A percentile compares a stretch with the other conserved stretches of the same genome.
Conservation (phyloP, 352 stramenopile species). For the Phytophthora cryptogea region DNA sequence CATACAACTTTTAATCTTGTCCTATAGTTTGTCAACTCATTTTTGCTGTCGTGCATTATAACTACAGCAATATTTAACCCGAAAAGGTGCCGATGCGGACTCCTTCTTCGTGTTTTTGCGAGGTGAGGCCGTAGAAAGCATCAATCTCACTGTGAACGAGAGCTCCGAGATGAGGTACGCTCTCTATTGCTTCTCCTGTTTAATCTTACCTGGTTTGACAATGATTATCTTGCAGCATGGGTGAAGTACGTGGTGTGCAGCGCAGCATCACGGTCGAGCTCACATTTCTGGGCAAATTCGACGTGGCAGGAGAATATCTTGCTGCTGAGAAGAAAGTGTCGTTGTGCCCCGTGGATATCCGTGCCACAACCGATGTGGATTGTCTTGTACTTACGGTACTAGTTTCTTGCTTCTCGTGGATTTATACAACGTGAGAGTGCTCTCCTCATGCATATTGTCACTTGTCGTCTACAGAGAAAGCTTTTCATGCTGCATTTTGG, state of each 20-base stretch:
- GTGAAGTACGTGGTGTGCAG: constrained; percentile 61
- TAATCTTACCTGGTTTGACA: not conserved
- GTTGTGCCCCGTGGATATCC: constrained; percentile 72
- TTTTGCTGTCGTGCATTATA: not conserved
- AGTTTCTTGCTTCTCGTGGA: constrained; percentile 12
- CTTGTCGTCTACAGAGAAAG: constrained; percentile 50
- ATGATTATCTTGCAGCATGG: constrained; percentile 33
- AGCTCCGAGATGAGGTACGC: constrained; percentile 55
- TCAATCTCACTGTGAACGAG: constrained; percentile 70
- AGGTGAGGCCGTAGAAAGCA: constrained; percentile 71
- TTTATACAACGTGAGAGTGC: not conserved
- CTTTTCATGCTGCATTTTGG: constrained; percentile 75
- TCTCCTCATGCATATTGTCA: not conserved
- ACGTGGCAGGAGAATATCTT: constrained; percentile 82
- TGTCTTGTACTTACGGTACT: constrained; percentile 77
- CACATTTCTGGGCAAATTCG: constrained; percentile 80
- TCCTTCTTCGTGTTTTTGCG: constrained; percentile 81
- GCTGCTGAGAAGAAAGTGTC: constrained; percentile 72
- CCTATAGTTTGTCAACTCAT: constrained; percentile 1
- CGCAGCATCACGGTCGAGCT: constrained; percentile 76
- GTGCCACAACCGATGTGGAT: constrained; percentile 68
- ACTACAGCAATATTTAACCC: constrained; percentile 74
- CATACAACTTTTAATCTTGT: not conserved
- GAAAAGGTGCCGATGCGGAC: constrained; percentile 75
- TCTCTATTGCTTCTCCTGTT: not conserved